These are phyloP conservation scores for Aspergillus bertholletiae DNA, from an alignment of 495 filamentous ascomycete genomes.

Conservation along the genomic window DNA sequence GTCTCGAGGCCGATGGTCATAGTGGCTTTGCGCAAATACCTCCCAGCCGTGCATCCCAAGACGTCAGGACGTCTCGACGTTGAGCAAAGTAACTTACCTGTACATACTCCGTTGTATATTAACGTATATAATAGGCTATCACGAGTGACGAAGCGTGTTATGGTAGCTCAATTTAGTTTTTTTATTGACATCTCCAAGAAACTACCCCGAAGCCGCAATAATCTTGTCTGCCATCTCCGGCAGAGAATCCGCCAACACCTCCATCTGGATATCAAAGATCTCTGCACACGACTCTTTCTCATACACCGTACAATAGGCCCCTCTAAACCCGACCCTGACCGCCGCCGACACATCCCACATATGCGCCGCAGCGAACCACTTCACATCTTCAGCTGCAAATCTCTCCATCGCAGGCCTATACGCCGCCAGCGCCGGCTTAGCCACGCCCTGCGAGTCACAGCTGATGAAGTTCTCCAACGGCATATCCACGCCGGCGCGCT, in stretches of 20 bases:
- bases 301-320: slow-evolving; percentile 29
- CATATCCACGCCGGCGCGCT: slow-evolving; percentile 30
- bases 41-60: not conserved
- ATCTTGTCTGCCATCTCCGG: slow-evolving; percentile 27
- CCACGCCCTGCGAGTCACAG: slow-evolving; percentile 29
- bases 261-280: slow-evolving; percentile 25
- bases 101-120: no score
- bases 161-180: no score
- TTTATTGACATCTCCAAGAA: not conserved
- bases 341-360: slow-evolving; percentile 40
- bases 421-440: slow-evolving; percentile 30
- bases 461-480: slow-evolving; percentile 36
- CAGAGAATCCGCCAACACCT: slow-evolving; percentile 27
- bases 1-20: not conserved
- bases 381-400: slow-evolving; percentile 12
- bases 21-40: not conserved
- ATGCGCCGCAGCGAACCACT: slow-evolving; percentile 38
- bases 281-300: slow-evolving; percentile 28
- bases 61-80: not conserved
- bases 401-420: slow-evolving; percentile 24
- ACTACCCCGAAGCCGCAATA: slow-evolving; percentile 17
- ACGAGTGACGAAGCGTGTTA: no score
- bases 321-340: slow-evolving; percentile 24
- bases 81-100: no score
- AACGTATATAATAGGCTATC: no score